Conservation (phyloP, 148 eudicot genomes). For the Rhododendron ferrugineum region DNA sequence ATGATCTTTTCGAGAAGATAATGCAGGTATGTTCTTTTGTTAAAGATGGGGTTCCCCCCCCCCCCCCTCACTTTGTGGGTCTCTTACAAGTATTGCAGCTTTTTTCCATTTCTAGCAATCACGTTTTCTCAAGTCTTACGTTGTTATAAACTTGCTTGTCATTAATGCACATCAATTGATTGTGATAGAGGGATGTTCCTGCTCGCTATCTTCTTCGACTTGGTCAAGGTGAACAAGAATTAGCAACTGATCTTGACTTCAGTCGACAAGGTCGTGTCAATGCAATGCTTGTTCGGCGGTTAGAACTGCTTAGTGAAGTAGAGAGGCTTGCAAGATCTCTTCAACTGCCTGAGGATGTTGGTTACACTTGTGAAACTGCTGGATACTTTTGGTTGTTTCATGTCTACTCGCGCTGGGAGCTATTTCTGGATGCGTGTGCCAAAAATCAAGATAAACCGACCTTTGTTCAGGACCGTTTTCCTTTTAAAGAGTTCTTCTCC, state of each 20-base stretch:
- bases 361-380: constrained; percentile 97
- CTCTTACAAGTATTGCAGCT: neutral
- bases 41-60: neutral
- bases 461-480: constrained; percentile 75
- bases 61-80: neutral
- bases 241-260: constrained; percentile 96
- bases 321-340: constrained; percentile 97
- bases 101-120: neutral
- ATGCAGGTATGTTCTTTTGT: constrained; percentile 60
- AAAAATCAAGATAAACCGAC: constrained; percentile 63
- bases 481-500: constrained; percentile 82
- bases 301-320: constrained; percentile 92
- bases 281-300: constrained; percentile 94
- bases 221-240: constrained; percentile 98
- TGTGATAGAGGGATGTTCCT: constrained; percentile 86
- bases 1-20: constrained; percentile 95
- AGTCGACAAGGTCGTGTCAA: constrained; percentile 99
- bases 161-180: neutral
- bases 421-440: constrained; percentile 79
- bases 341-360: constrained; percentile 95
- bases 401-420: constrained; percentile 98
- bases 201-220: constrained; percentile 98
- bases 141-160: neutral
- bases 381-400: constrained; percentile 97
- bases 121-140: constrained; percentile 2